Conservation (phyloP, 371 early-diverging fungal genomes). For the Mortierella sp. region DNA sequence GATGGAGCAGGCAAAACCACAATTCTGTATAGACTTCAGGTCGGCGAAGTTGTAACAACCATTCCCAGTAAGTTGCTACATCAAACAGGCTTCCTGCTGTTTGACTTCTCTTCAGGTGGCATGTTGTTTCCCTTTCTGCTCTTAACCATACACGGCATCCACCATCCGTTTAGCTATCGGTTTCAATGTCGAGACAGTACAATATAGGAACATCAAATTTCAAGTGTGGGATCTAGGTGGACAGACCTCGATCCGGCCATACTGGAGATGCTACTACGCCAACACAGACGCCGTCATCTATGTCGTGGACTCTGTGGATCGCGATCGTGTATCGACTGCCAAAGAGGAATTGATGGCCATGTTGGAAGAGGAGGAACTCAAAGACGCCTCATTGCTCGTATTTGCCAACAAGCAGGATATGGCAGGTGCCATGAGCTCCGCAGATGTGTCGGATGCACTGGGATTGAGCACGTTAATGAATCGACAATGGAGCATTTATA, state of each 20-base stretch:
- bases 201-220: conserved; percentile 97
- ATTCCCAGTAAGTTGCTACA: conserved; percentile 90
- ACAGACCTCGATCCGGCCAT: conserved; percentile 76
- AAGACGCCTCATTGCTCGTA: conserved; percentile 89
- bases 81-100: too few species aligned
- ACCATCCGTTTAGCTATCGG: conserved; percentile 72
- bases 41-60: conserved; percentile 95
- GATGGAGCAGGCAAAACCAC: conserved; percentile 99
- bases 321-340: conserved; percentile 88
- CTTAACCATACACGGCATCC: too few species aligned
- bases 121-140: too few species aligned
- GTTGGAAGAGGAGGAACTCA: conserved; percentile 94
- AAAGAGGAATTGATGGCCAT: conserved; percentile 90
- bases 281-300: conserved; percentile 98
- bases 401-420: conserved; percentile 98
- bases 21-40: conserved; percentile 87
- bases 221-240: conserved; percentile 97
- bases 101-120: too few species aligned
- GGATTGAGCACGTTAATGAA: conserved; percentile 88
- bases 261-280: conserved; percentile 94
- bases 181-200: conserved; percentile 94
- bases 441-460: conserved; percentile 93
- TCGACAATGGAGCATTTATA: conserved; percentile 93
- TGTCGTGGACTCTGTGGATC: conserved; percentile 95
- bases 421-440: conserved; percentile 92